Percentiles rank a stretch among this genome's conserved stretches.
phyloP scores from a whole-genome alignment of 768 basidiomycete species.

The Lactarius hengduanensis region DNA sequence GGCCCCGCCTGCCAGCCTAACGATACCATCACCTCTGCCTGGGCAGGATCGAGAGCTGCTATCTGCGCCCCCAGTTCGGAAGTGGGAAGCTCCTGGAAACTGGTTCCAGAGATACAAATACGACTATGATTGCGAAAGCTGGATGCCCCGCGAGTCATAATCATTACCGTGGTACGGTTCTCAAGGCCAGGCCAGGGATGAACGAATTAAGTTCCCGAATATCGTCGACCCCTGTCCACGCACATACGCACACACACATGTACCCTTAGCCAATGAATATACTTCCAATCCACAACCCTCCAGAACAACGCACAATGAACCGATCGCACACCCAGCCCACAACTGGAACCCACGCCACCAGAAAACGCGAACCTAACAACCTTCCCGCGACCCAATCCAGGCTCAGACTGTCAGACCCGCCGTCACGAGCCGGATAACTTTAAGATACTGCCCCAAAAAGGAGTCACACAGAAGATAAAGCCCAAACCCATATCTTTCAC shows the following conservation, averaged over 20 bases:
- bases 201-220: not conserved
- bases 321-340: too few species aligned
- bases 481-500: too few species aligned
- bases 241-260: not conserved
- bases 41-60: not conserved
- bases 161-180: not conserved
- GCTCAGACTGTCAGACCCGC: too few species aligned
- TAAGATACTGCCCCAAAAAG: too few species aligned
- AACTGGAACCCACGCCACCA: too few species aligned
- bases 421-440: too few species aligned
- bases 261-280: not conserved
- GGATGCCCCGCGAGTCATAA: not conserved
- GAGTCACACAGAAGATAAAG: too few species aligned
- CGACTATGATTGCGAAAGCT: not conserved
- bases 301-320: not conserved
- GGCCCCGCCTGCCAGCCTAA: not conserved
- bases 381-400: too few species aligned
- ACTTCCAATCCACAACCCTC: not conserved
- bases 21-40: not conserved
- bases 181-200: not conserved
- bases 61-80: not conserved
- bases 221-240: not conserved
- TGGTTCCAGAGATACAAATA: not conserved
- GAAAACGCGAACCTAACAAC: too few species aligned
- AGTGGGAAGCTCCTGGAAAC: not conserved